phyloP scores from a whole-genome alignment of 208 protist species.

The Leptomonas pyrrhocoris region DNA sequence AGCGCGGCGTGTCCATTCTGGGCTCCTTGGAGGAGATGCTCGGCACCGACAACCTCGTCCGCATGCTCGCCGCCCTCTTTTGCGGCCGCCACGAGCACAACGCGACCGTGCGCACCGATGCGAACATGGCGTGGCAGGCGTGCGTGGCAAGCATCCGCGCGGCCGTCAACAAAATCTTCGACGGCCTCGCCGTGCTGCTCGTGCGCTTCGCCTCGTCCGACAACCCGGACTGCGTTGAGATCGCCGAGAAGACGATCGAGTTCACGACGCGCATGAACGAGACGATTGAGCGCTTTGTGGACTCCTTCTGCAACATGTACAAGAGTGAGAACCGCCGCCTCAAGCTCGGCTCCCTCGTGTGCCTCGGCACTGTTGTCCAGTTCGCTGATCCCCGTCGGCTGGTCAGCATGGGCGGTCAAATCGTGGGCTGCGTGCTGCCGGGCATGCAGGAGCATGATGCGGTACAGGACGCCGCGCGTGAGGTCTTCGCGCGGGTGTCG shows the following conservation, averaged over 20 bases:
- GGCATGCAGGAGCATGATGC: slow-evolving; percentile 87
- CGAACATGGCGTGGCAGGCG: slow-evolving; percentile 89
- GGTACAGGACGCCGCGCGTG: slow-evolving; percentile 82
- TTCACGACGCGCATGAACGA: slow-evolving; percentile 88
- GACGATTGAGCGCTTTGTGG: slow-evolving; percentile 85
- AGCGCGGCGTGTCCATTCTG: slow-evolving; percentile 85
- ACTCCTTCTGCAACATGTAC: slow-evolving; percentile 71
- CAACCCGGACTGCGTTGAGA: slow-evolving; percentile 86
- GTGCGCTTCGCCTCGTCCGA: slow-evolving; percentile 74
- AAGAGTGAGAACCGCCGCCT: slow-evolving; percentile 57
- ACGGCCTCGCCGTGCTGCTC: slow-evolving; percentile 70
- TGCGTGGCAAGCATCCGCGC: slow-evolving; percentile 88
- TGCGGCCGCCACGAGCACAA: slow-evolving; percentile 87
- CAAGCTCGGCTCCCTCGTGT: slow-evolving; percentile 76
- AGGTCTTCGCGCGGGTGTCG: slow-evolving; percentile 82
- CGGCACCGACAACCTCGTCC: slow-evolving; percentile 69
- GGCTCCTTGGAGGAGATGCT: slow-evolving; percentile 82
- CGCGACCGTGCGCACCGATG: slow-evolving; percentile 72
- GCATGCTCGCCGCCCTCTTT: slow-evolving; percentile 83
- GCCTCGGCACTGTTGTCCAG: slow-evolving; percentile 69
- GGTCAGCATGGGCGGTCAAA: slow-evolving; percentile 77
- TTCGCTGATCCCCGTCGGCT: slow-evolving; percentile 76
- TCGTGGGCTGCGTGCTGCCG: slow-evolving; percentile 87
- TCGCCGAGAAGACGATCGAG: slow-evolving; percentile 85
- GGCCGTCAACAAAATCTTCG: slow-evolving; percentile 90